Conservation (phyloP, 1,284 basidiomycete genomes). For the Pseudozyma pruni region DNA sequence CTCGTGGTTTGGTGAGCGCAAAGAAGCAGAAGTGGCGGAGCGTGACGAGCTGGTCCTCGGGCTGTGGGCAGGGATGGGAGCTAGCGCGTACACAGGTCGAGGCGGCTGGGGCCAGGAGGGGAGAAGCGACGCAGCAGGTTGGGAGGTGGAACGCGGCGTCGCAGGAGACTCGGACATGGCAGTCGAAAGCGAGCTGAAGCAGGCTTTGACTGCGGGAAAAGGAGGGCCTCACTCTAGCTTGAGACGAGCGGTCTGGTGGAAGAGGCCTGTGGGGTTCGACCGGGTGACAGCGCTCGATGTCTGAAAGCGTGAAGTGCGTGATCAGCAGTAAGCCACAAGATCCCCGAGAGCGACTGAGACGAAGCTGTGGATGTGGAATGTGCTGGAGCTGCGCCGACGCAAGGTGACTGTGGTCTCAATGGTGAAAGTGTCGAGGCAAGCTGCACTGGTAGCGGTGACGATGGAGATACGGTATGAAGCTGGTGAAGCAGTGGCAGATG, state of each 20-base stretch:
- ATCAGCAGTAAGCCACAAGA: too few relatives aligned
- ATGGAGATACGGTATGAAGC: neutral
- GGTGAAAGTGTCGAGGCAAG: too few relatives aligned
- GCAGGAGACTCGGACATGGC: constrained; percentile 20
- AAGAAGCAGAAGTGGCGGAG: constrained; percentile 8
- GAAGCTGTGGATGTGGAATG: too few relatives aligned
- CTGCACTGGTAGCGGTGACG: too few relatives aligned
- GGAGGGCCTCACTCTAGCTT: constrained; percentile 4
- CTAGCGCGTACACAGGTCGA: constrained; percentile 26
- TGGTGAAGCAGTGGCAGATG: neutral
- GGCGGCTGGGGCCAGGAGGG: constrained; percentile 35
- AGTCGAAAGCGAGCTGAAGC: constrained; percentile 7
- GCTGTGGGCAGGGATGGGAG: constrained; percentile 18
- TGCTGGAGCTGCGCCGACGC: too few relatives aligned
- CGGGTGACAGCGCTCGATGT: too few relatives aligned
- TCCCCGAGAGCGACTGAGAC: too few relatives aligned
- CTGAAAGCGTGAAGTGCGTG: too few relatives aligned
- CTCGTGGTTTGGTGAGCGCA: constrained; percentile 15
- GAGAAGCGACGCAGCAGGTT: constrained; percentile 27
- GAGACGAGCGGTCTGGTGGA: neutral
- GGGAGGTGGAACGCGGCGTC: constrained; percentile 26
- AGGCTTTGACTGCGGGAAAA: neutral
- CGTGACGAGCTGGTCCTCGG: constrained; percentile 13
- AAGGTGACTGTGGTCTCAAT: too few relatives aligned
- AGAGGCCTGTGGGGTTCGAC: too few relatives aligned